phyloP scores from a whole-genome alignment of 2,329 filamentous ascomycete genomes.

The Colletotrichum caudatum region DNA sequence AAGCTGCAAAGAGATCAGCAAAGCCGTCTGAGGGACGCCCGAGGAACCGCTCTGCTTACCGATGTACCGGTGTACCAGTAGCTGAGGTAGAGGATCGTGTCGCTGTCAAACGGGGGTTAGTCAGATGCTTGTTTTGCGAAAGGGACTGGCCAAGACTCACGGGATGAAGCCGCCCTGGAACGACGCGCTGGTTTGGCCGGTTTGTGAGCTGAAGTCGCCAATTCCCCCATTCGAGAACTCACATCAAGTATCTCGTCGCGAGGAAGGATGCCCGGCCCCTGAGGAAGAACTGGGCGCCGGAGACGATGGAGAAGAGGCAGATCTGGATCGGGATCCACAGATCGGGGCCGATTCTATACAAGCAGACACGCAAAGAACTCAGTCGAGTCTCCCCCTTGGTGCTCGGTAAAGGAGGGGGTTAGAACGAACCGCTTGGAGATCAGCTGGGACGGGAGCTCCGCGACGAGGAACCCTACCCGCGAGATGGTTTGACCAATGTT shows the following conservation, averaged over 20 bases:
- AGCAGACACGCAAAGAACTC: background rate
- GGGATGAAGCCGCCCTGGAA: slow-evolving; percentile 61
- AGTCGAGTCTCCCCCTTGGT: background rate
- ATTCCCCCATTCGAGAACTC: too few species aligned
- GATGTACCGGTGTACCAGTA: slow-evolving; percentile 76
- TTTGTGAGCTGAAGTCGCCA: background rate
- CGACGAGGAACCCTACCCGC: slow-evolving; percentile 64
- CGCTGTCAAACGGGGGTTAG: slow-evolving; percentile 23
- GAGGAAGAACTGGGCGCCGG: slow-evolving; percentile 48
- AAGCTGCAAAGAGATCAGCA: slow-evolving; percentile 56
- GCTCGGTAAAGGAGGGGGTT: slow-evolving; percentile 48
- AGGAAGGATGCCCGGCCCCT: slow-evolving; percentile 54
- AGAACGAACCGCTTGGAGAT: slow-evolving; percentile 62
- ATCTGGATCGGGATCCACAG: slow-evolving; percentile 49
- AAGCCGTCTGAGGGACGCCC: background rate
- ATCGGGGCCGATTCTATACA: slow-evolving; percentile 46
- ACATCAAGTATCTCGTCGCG: slow-evolving; percentile 54
- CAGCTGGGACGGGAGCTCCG: slow-evolving; percentile 72
- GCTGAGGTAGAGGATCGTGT: slow-evolving; percentile 54
- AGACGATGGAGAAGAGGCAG: slow-evolving; percentile 40
- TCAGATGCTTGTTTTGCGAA: slow-evolving; percentile 39
- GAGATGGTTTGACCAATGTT: slow-evolving; percentile 69
- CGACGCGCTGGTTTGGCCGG: slow-evolving; percentile 2
- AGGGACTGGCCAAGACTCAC: slow-evolving; percentile 40
- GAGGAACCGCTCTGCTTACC: slow-evolving; percentile 45